Evolutionary conservation across 2,329 filamentous ascomycete genomes (phyloP).

Genomic region (Graphium sp.): DNA sequence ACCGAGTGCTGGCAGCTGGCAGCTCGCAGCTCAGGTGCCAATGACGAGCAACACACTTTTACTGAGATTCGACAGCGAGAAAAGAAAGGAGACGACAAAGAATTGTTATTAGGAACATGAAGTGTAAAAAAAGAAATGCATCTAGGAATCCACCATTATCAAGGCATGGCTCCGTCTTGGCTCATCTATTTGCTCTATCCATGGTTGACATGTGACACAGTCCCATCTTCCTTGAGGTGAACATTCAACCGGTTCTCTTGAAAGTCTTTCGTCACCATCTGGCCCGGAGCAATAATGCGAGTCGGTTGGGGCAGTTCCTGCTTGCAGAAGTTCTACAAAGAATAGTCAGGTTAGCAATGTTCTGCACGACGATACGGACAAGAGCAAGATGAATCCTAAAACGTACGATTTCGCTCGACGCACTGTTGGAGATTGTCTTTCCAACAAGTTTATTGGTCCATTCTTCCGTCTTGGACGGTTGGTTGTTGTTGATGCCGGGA

Average conservation of each 20-base stretch:
- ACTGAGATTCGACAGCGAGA: no score
- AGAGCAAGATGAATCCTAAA: no score
- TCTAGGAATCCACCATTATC: no score
- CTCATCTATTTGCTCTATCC: constrained; percentile 17
- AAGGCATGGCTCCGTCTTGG: constrained; percentile 2
- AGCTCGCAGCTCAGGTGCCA: no score
- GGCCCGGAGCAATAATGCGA: constrained; percentile 38
- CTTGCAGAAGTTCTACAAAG: constrained; percentile 38
- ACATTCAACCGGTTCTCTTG: constrained; percentile 38
- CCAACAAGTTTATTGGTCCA: constrained; percentile 47
- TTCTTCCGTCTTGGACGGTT: constrained; percentile 30
- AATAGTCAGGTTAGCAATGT: constrained; percentile 1
- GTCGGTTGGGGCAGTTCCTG: constrained; percentile 37
- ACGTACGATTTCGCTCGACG: constrained; percentile 34
- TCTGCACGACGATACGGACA: no score
- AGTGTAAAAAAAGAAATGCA: no score
- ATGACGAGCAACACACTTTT: no score
- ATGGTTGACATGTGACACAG: constrained; percentile 39
- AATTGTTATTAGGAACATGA: no score
- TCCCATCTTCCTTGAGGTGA: constrained; percentile 41
- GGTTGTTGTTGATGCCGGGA: constrained; percentile 33
- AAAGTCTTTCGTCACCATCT: constrained; percentile 42
- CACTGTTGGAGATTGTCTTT: constrained; percentile 38
- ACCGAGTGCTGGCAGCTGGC: no score
- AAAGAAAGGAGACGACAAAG: no score